These are phyloP conservation scores for Neurospora pannonica DNA, from an alignment of 495 filamentous ascomycete genomes.

Conservation along the genomic window DNA sequence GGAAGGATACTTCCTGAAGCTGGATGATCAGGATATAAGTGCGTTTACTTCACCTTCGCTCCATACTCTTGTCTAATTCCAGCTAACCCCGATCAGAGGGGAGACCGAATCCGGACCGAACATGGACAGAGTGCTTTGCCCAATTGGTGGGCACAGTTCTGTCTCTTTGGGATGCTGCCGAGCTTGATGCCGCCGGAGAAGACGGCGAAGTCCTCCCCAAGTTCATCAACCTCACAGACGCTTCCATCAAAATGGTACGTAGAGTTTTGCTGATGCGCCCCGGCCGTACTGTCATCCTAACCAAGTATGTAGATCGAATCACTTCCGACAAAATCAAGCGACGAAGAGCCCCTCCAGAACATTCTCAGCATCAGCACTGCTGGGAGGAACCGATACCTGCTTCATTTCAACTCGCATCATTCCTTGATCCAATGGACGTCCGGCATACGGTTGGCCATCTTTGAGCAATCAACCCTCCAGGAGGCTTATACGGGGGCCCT, in stretches of 20 bases:
- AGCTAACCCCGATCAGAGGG: slow-evolving; percentile 53
- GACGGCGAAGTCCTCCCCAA: slow-evolving; percentile 83
- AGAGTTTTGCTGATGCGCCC: background rate
- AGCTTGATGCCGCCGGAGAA: slow-evolving; percentile 77
- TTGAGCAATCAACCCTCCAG: slow-evolving; percentile 83
- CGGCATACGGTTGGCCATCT: slow-evolving; percentile 89
- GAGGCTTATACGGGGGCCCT: slow-evolving; percentile 95
- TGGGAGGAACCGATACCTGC: slow-evolving; percentile 85
- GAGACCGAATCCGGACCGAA: slow-evolving; percentile 72
- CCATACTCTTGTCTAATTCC: slow-evolving; percentile 3
- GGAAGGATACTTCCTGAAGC: slow-evolving; percentile 93
- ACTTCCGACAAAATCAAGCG: slow-evolving; percentile 66
- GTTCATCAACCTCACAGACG: slow-evolving; percentile 95
- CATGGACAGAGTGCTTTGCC: slow-evolving; percentile 95
- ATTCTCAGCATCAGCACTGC: slow-evolving; percentile 92
- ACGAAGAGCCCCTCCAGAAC: slow-evolving; percentile 75
- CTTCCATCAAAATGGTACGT: slow-evolving; percentile 88
- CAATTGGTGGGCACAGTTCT: slow-evolving; percentile 92
- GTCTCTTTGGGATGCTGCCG: slow-evolving; percentile 91
- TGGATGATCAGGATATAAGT: slow-evolving; percentile 89
- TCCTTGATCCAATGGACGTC: slow-evolving; percentile 95
- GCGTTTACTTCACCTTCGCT: slow-evolving; percentile 25
- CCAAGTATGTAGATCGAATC: slow-evolving; percentile 64
- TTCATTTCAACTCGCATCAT: slow-evolving; percentile 92
- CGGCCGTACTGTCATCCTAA: background rate